Evolutionary conservation across 768 basidiomycete genomes (phyloP).

Genomic region (Lentinus tigrinus): DNA sequence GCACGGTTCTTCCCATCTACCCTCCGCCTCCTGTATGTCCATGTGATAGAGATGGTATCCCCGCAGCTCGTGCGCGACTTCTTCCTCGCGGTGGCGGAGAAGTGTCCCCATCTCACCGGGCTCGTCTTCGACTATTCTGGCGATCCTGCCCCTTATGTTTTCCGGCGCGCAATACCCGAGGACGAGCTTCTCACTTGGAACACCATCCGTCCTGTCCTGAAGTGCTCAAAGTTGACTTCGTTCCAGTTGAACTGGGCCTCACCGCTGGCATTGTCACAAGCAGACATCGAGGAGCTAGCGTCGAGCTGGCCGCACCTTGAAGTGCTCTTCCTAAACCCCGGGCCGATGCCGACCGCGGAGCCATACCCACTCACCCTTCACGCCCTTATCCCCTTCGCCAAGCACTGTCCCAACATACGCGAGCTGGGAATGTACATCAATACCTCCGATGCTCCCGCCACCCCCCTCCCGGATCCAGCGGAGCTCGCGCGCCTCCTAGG

Average conservation of each 20-base stretch:
- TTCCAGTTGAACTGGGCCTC: slow-evolving; percentile 34
- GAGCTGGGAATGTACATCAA: slow-evolving; percentile 38
- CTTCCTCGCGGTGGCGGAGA: slow-evolving; percentile 43
- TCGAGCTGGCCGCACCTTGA: slow-evolving; percentile 27
- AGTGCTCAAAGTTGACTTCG: slow-evolving; percentile 27
- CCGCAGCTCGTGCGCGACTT: slow-evolving; percentile 42
- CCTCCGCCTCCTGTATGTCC: slow-evolving; percentile 51
- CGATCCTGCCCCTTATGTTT: slow-evolving; percentile 8
- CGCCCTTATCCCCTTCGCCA: slow-evolving; percentile 40
- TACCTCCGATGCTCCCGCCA: slow-evolving; percentile 24
- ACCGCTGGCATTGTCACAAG: slow-evolving; percentile 25
- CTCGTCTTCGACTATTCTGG: slow-evolving; percentile 36
- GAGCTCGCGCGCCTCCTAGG: neutral
- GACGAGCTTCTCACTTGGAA: slow-evolving; percentile 33
- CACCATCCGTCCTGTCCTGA: slow-evolving; percentile 37
- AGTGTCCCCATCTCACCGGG: slow-evolving; percentile 45
- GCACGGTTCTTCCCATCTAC: slow-evolving; percentile 45
- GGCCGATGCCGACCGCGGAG: slow-evolving; percentile 21
- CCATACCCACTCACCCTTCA: slow-evolving; percentile 33
- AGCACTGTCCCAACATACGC: slow-evolving; percentile 37
- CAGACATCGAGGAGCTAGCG: slow-evolving; percentile 31
- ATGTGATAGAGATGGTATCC: slow-evolving; percentile 44
- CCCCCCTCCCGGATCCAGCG: neutral
- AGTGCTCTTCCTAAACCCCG: slow-evolving; percentile 23
- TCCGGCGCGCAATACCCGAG: neutral